phyloP scores from a whole-genome alignment of 2,329 filamentous ascomycete genomes.

The Cordyceps cateniannulata region DNA sequence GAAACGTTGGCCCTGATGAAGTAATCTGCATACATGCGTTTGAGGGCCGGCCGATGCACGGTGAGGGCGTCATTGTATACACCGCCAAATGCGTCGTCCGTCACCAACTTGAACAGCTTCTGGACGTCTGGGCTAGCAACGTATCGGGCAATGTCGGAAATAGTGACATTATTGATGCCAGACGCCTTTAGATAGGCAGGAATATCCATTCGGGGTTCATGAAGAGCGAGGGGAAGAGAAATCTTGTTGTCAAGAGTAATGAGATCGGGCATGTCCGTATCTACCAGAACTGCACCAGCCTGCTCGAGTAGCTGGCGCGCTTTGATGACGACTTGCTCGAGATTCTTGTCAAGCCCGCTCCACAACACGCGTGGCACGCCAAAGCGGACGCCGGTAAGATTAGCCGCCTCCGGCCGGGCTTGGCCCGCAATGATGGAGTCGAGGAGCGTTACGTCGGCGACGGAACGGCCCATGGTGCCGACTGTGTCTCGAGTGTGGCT shows the following conservation, averaged over 20 bases:
- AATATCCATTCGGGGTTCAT: conserved; percentile 13
- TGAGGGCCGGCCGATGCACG: conserved; percentile 15
- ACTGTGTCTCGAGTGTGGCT: conserved; percentile 14
- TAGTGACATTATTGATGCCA: not conserved
- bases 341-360: conserved; percentile 13
- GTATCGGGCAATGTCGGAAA: conserved; percentile 7
- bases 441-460: conserved; percentile 13
- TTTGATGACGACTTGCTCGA: conserved; percentile 8
- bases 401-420: not conserved
- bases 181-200: conserved; percentile 13
- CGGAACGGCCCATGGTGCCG: conserved; percentile 9
- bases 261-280: conserved; percentile 14
- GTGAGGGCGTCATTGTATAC: conserved; percentile 13
- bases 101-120: conserved; percentile 4
- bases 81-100: conserved; percentile 1
- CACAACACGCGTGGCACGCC: conserved; percentile 15
- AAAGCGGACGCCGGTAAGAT: conserved; percentile 11
- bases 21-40: conserved; percentile 14
- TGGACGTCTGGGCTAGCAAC: conserved; percentile 14
- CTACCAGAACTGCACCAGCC: conserved; percentile 14
- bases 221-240: conserved; percentile 6
- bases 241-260: conserved; percentile 11
- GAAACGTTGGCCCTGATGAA: conserved; percentile 11
- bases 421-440: conserved; percentile 13
- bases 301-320: conserved; percentile 8